Percentiles rank a stretch among this genome's conserved stretches.
Conservation (phyloP, 208 protist species). For the Perkinsela sp. region DNA sequence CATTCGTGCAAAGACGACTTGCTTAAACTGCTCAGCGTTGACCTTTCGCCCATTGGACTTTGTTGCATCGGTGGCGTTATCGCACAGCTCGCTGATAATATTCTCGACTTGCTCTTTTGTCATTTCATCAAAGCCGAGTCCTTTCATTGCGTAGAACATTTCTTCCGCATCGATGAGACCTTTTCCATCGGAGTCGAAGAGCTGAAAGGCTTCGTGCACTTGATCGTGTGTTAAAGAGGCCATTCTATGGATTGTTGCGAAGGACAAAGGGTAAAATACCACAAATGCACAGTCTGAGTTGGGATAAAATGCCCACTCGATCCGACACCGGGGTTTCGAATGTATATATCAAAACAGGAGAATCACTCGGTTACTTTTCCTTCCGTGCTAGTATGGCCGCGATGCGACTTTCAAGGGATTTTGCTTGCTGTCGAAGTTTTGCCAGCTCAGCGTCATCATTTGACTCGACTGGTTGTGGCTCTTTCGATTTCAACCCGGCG, state of each 20-base stretch:
- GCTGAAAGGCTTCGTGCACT: slow-evolving; percentile 82
- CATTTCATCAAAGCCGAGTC: slow-evolving; percentile 70
- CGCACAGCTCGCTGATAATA: slow-evolving; percentile 46
- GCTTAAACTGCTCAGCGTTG: slow-evolving; percentile 49
- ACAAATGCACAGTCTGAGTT: no score
- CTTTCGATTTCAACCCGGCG: not conserved
- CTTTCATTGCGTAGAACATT: slow-evolving; percentile 76
- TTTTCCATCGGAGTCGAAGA: slow-evolving; percentile 81
- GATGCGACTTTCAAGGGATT: not conserved
- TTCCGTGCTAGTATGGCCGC: not conserved
- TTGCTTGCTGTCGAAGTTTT: not conserved
- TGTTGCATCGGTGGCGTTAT: slow-evolving; percentile 5
- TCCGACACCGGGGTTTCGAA: no score
- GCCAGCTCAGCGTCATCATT: not conserved
- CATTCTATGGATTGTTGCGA: slow-evolving; percentile 13
- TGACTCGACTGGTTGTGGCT: not conserved
- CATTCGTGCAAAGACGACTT: slow-evolving; percentile 64
- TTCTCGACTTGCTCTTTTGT: slow-evolving; percentile 68
- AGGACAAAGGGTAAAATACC: no score
- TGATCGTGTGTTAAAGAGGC: slow-evolving; percentile 62
- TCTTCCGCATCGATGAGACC: slow-evolving; percentile 70
- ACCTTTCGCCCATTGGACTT: slow-evolving; percentile 55
- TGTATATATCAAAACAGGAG: no score
- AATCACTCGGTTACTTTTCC: not conserved
- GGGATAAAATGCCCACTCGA: no score